phyloP scores from a whole-genome alignment of 176 grass and related monocot genomes.

The Avena atlantica region DNA sequence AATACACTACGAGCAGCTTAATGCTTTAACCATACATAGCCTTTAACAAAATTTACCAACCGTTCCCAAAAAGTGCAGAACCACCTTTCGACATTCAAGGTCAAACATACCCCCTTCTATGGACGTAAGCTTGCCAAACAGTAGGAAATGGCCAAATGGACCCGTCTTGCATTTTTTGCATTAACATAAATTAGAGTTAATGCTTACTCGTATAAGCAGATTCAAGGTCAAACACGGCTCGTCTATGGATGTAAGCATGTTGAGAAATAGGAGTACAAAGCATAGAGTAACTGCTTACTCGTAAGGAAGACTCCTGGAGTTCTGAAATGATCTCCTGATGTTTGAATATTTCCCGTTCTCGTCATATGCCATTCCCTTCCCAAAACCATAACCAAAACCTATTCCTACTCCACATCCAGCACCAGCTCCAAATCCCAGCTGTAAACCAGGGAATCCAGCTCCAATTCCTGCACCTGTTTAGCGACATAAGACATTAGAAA shows the following conservation, averaged over 20 bases:
- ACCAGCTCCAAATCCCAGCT: conserved; percentile 78
- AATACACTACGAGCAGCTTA: background rate
- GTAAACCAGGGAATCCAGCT: conserved; percentile 82
- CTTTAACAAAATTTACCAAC: background rate
- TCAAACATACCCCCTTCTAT: no score
- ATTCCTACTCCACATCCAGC: conserved; percentile 92
- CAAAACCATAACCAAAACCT: conserved; percentile 89
- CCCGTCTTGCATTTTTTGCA: background rate
- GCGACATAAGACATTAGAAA: conserved; percentile 31
- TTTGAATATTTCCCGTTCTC: conserved; percentile 77
- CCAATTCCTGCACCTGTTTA: conserved; percentile 82
- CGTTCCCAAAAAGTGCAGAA: background rate
- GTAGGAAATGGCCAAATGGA: no score
- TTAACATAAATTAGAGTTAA: conserved; percentile 4
- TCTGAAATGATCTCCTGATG: conserved; percentile 70
- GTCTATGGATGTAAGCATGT: background rate
- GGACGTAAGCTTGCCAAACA: no score
- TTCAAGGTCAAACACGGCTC: background rate
- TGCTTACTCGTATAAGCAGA: conserved; percentile 52
- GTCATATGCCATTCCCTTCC: conserved; percentile 86
- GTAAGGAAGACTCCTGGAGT: conserved; percentile 49
- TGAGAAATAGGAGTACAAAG: background rate
- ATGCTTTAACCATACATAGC: background rate
- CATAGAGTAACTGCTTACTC: conserved; percentile 63
- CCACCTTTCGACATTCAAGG: no score